These are phyloP conservation scores for Didymellaceae sp. DNA, from an alignment of 2,329 filamentous ascomycete genomes.

Conservation along the genomic window DNA sequence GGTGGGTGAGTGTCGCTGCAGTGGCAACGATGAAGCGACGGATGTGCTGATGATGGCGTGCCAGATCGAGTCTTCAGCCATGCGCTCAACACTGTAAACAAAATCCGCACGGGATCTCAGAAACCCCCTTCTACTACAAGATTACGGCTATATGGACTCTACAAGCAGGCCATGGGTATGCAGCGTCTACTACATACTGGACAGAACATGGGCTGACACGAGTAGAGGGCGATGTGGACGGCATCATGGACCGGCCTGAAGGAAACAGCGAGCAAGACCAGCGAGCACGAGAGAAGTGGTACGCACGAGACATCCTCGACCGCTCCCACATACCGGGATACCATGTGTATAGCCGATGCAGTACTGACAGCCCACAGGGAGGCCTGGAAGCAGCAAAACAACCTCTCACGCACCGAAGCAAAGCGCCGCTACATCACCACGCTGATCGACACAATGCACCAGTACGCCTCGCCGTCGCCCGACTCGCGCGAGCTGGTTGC, in stretches of 20 bases:
- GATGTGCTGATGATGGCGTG: constrained; percentile 5
- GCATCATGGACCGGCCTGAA: constrained; percentile 84
- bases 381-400: constrained; percentile 89
- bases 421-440: constrained; percentile 94
- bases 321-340: neutral
- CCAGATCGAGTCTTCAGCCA: constrained; percentile 97
- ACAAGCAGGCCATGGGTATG: constrained; percentile 93
- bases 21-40: neutral
- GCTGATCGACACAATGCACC: constrained; percentile 95
- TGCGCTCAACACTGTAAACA: constrained; percentile 98
- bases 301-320: constrained; percentile 32
- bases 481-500: constrained; percentile 87
- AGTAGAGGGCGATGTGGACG: constrained; percentile 88
- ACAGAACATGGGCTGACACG: constrained; percentile 18
- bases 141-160: constrained; percentile 92
- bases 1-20: constrained; percentile 43
- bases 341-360: neutral
- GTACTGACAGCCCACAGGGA: constrained; percentile 63
- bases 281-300: constrained; percentile 72
- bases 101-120: constrained; percentile 90
- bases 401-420: constrained; percentile 84
- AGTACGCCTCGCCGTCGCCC: constrained; percentile 83
- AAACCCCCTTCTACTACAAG: constrained; percentile 86
- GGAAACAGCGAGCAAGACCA: constrained; percentile 59
- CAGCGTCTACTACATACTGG: neutral